Conservation (phyloP, 202 grass and related monocot species). For the Panicum hallii region DNA sequence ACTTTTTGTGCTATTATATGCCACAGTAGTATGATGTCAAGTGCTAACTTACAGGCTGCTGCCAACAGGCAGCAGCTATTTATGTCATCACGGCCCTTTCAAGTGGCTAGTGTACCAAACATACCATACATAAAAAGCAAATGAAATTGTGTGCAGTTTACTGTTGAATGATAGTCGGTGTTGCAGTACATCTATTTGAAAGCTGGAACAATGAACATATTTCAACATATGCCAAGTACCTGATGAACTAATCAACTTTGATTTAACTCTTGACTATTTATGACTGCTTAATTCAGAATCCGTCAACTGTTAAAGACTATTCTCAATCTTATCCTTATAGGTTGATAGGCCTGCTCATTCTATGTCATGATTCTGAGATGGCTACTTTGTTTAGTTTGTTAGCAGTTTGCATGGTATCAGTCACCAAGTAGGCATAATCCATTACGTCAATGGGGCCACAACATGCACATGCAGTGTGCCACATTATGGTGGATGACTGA, state of each 20-base stretch:
- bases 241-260: slow-evolving; percentile 24
- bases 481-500: slow-evolving; percentile 43
- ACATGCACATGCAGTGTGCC: slow-evolving; percentile 54
- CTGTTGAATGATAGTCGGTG: slow-evolving; percentile 35
- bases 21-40: slow-evolving; percentile 19
- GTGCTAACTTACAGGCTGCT: slow-evolving; percentile 15
- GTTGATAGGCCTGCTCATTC: slow-evolving; percentile 29
- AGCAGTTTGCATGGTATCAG: slow-evolving; percentile 41
- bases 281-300: slow-evolving; percentile 33
- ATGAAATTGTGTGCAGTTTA: slow-evolving; percentile 26
- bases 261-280: slow-evolving; percentile 33
- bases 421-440: slow-evolving; percentile 31
- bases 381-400: slow-evolving; percentile 25
- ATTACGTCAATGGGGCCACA: slow-evolving; percentile 43
- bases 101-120: slow-evolving; percentile 24
- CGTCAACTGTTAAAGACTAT: slow-evolving; percentile 36
- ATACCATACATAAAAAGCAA: slow-evolving; percentile 23
- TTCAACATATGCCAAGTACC: slow-evolving; percentile 35
- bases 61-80: slow-evolving; percentile 26
- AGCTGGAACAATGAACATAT: slow-evolving; percentile 22
- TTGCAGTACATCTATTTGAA: slow-evolving; percentile 23
- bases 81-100: slow-evolving; percentile 3
- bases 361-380: slow-evolving; percentile 32
- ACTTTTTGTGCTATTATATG: slow-evolving; percentile 28
- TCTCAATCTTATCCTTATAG: slow-evolving; percentile 23